Evolutionary conservation across 179 eudicot species (phyloP).

Genomic region (Corrigiola litoralis): DNA sequence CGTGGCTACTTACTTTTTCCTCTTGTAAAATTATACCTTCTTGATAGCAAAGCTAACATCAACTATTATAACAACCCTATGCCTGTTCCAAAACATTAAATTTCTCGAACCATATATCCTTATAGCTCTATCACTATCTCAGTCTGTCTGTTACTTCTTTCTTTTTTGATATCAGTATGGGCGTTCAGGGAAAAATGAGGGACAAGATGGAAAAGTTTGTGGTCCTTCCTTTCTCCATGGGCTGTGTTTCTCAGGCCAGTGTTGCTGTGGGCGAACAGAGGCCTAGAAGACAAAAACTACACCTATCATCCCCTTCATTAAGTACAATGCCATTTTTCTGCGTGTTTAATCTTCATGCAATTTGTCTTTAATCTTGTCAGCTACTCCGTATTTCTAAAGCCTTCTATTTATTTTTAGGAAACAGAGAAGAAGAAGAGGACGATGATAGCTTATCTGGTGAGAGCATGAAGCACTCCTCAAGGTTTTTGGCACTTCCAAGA

Average conservation of each 20-base stretch:
- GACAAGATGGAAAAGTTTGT: conserved; percentile 49
- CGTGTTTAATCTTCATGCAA: neutral
- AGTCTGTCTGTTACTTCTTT: neutral
- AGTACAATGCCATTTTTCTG: conserved; percentile 25
- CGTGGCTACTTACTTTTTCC: conserved; percentile 41
- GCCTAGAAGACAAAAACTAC: conserved; percentile 39
- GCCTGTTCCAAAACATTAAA: conserved; percentile 9
- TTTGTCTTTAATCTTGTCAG: neutral
- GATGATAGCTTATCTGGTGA: conserved; percentile 39
- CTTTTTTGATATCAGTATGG: conserved; percentile 3
- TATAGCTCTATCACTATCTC: conserved; percentile 6
- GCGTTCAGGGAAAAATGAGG: conserved; percentile 32
- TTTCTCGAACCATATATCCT: neutral
- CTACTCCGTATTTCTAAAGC: neutral
- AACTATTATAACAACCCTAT: conserved; percentile 34
- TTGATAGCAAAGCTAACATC: conserved; percentile 54
- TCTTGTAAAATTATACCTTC: conserved; percentile 55
- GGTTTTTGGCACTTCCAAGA: conserved; percentile 38
- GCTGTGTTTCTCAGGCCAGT: conserved; percentile 68
- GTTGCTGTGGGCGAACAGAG: conserved; percentile 42
- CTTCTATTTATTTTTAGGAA: conserved; percentile 18
- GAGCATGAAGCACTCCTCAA: conserved; percentile 45
- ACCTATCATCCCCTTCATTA: conserved; percentile 29
- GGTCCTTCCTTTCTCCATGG: conserved; percentile 69
- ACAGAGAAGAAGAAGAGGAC: conserved; percentile 37